These are phyloP conservation scores for Leishmania aethiopica DNA, from an alignment of 208 protist genomes.

Conservation along the genomic window DNA sequence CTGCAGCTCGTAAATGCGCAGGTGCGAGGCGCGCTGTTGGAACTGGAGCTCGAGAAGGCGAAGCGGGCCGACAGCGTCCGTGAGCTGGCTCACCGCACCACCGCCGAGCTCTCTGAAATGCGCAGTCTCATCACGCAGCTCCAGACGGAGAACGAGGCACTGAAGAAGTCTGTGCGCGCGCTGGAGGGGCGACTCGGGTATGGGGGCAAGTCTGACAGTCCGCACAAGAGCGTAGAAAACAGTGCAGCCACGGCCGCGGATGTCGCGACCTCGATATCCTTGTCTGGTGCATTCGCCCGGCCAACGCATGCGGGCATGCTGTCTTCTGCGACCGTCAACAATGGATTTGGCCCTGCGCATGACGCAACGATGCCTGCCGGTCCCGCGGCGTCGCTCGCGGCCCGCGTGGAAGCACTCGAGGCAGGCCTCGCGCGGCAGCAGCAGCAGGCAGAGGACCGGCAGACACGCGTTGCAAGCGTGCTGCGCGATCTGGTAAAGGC, in stretches of 20 bases:
- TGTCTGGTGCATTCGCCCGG: background rate
- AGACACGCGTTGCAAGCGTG: slow-evolving; percentile 33
- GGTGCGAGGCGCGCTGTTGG: slow-evolving; percentile 54
- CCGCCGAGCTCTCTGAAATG: slow-evolving; percentile 56
- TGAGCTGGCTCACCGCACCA: slow-evolving; percentile 44
- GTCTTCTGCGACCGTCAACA: slow-evolving; percentile 17
- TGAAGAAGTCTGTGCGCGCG: slow-evolving; percentile 56
- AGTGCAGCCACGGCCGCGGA: background rate
- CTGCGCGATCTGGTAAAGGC: slow-evolving; percentile 59
- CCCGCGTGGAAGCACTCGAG: slow-evolving; percentile 69
- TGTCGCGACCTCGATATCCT: background rate
- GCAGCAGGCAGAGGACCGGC: slow-evolving; percentile 52
- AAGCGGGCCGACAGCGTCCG: slow-evolving; percentile 63
- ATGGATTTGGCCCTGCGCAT: slow-evolving; percentile 7
- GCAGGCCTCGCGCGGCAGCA: slow-evolving; percentile 41
- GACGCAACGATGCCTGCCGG: background rate
- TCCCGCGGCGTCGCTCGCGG: slow-evolving; percentile 9
- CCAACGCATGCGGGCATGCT: background rate
- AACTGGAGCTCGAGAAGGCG: slow-evolving; percentile 75
- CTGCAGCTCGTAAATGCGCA: slow-evolving; percentile 48
- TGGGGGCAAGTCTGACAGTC: background rate
- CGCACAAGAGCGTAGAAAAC: background rate
- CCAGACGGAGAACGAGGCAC: slow-evolving; percentile 57
- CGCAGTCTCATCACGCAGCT: slow-evolving; percentile 56
- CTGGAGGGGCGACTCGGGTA: slow-evolving; percentile 50